These are phyloP conservation scores for Euphorbia lathyris DNA, from an alignment of 345 rosid species.

Conservation along the genomic window DNA sequence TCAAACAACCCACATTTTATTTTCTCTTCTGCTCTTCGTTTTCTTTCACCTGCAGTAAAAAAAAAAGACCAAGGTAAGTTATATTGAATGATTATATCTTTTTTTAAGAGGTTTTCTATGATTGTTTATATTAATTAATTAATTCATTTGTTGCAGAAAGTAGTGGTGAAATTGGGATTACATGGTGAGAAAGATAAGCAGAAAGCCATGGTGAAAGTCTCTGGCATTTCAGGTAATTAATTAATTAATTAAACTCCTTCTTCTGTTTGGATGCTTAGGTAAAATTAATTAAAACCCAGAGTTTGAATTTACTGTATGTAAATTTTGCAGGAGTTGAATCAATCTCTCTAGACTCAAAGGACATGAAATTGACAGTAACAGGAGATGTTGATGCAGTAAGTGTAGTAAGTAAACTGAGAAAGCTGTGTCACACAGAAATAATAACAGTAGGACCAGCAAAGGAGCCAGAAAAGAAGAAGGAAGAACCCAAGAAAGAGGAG, in stretches of 20 bases:
- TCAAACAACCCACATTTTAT: no score
- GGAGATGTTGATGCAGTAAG: slow-evolving; percentile 48
- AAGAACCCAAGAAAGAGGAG: slow-evolving; percentile 35
- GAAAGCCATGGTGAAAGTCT: slow-evolving; percentile 36
- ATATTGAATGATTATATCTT: no score
- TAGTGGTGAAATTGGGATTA: slow-evolving; percentile 32
- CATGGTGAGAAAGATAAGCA: slow-evolving; percentile 24
- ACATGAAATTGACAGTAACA: slow-evolving; percentile 53
- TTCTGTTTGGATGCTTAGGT: background rate
- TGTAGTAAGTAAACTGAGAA: slow-evolving; percentile 49
- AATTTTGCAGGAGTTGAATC: slow-evolving; percentile 48
- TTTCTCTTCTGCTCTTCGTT: no score
- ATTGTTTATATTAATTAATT: no score
- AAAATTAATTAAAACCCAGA: slow-evolving; percentile 2
- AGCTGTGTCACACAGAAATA: slow-evolving; percentile 44
- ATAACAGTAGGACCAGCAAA: slow-evolving; percentile 59
- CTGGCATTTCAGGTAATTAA: slow-evolving; percentile 29
- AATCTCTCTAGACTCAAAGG: slow-evolving; percentile 51
- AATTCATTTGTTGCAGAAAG: slow-evolving; percentile 20
- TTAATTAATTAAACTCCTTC: background rate
- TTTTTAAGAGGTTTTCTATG: no score
- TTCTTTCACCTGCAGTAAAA: no score
- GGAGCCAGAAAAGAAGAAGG: slow-evolving; percentile 56
- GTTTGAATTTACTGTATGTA: background rate
- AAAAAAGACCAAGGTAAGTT: no score